phyloP scores from a whole-genome alignment of 179 eudicot genomes.

The Gypsophila paniculata region DNA sequence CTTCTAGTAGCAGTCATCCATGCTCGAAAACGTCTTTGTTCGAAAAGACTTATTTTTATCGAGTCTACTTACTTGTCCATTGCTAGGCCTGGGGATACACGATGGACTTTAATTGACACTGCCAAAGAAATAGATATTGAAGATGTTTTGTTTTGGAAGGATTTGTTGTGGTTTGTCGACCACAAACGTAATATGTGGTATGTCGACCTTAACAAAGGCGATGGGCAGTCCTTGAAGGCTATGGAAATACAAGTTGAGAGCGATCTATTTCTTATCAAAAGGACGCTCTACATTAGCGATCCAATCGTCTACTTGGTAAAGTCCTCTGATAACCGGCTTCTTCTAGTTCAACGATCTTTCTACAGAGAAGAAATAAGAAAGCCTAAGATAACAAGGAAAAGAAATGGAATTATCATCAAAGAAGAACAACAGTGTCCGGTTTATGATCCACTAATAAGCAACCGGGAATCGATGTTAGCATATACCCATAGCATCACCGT shows the following conservation, averaged over 20 bases:
- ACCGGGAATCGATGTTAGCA: background rate
- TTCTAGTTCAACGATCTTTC: background rate
- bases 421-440: background rate
- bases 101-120: constrained; percentile 3
- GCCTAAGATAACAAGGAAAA: background rate
- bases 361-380: too few species aligned
- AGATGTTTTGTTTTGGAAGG: background rate
- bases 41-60: too few species aligned
- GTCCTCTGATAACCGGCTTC: background rate
- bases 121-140: background rate
- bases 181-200: background rate
- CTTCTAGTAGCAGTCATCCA: constrained; percentile 5
- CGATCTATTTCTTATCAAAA: background rate
- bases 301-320: background rate
- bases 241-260: background rate
- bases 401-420: background rate
- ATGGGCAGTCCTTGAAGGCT: background rate
- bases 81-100: constrained; percentile 5
- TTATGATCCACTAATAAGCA: background rate
- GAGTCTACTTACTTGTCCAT: background rate
- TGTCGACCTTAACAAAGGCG: background rate
- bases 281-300: background rate
- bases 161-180: background rate
- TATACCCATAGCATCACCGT: background rate
- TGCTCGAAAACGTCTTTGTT: background rate